phyloP scores from a whole-genome alignment of 805 yeast species.

The Sungouiozyma intestinalis region DNA sequence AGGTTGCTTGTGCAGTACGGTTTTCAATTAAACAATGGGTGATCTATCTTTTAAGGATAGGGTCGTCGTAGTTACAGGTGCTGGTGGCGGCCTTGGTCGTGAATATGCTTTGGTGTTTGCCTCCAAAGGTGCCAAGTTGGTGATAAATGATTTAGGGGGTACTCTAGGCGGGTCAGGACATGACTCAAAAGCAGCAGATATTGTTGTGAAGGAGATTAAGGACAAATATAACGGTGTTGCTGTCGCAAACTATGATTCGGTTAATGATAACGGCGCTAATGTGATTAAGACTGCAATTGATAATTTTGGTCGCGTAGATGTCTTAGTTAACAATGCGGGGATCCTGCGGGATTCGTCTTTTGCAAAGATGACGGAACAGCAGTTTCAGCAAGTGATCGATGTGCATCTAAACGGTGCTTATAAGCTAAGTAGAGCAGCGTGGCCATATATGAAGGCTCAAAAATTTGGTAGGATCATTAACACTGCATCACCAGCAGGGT shows the following conservation, averaged over 20 bases:
- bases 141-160: conserved; percentile 91
- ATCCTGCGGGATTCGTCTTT: conserved; percentile 81
- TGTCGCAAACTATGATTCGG: conserved; percentile 89
- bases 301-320: conserved; percentile 79
- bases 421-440: conserved; percentile 76
- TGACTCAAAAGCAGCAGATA: conserved; percentile 68
- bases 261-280: conserved; percentile 68
- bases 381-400: conserved; percentile 67
- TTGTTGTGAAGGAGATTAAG: conserved; percentile 77
- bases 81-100: conserved; percentile 95
- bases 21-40: no score
- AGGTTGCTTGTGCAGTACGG: no score
- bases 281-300: conserved; percentile 80
- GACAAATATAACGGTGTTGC: conserved; percentile 65
- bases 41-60: conserved; percentile 55
- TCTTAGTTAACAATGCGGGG: conserved; percentile 90
- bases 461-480: conserved; percentile 80
- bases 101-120: conserved; percentile 83
- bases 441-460: conserved; percentile 83
- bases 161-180: conserved; percentile 65
- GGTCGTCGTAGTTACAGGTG: conserved; percentile 91
- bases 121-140: conserved; percentile 85
- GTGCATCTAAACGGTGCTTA: conserved; percentile 90
- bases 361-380: conserved; percentile 74
- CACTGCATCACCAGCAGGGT: conserved; percentile 96